These are phyloP conservation scores for Bauhinia variegata DNA, from an alignment of 306 rosid genomes.

Conservation along the genomic window DNA sequence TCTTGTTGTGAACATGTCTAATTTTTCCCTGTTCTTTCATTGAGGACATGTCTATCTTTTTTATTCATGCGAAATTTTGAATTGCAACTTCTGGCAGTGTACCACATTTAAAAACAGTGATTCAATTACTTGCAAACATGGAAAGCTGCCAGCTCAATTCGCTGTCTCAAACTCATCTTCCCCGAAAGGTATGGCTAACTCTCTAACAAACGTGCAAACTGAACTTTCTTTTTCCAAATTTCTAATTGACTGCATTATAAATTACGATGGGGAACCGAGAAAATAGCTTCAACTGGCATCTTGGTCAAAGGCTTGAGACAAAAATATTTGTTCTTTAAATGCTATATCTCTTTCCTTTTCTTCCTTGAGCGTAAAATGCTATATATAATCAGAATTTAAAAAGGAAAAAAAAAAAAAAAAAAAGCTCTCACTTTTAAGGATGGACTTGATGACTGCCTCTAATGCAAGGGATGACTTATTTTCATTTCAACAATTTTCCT, in stretches of 20 bases:
- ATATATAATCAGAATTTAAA: too few species aligned
- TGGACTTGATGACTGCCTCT: slow-evolving; percentile 12
- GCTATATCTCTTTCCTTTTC: slow-evolving; percentile 1
- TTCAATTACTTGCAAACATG: slow-evolving; percentile 81
- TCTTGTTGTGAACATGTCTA: not conserved
- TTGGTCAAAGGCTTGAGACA: not conserved
- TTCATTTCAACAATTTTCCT: slow-evolving; percentile 23
- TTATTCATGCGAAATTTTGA: slow-evolving; percentile 32
- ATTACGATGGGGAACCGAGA: slow-evolving; percentile 1
- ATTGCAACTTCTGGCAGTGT: slow-evolving; percentile 53
- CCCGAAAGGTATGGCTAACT: slow-evolving; percentile 56
- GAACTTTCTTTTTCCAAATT: not conserved
- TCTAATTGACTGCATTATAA: not conserved
- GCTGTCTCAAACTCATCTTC: slow-evolving; percentile 46
- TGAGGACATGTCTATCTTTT: slow-evolving; percentile 9
- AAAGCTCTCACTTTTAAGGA: too few species aligned
- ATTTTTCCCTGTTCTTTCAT: not conserved
- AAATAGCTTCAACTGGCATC: not conserved
- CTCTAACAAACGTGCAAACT: slow-evolving; percentile 17
- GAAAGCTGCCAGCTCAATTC: slow-evolving; percentile 77
- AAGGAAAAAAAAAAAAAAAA: too few species aligned
- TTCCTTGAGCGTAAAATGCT: not conserved
- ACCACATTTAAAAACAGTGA: slow-evolving; percentile 73
- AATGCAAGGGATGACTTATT: slow-evolving; percentile 5
- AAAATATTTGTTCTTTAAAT: slow-evolving; percentile 16